Conservation (phyloP, 495 filamentous ascomycete genomes). For the Mycothermus thermophilus region DNA sequence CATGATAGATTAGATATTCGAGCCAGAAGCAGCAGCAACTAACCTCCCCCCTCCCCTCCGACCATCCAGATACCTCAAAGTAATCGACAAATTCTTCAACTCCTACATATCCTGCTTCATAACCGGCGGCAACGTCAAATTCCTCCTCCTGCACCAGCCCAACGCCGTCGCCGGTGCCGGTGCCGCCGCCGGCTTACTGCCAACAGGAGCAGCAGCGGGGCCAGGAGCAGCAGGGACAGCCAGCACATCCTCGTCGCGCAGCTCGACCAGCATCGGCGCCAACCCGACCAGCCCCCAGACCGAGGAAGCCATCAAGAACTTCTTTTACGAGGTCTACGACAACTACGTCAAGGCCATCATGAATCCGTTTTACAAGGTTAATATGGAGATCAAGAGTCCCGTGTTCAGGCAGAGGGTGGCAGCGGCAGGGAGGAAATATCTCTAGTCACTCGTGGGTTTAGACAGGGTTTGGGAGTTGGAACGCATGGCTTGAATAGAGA, state of each 20-base stretch:
- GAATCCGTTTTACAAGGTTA: slow-evolving; percentile 81
- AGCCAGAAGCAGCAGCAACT: too few species aligned
- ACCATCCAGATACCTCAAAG: slow-evolving; percentile 77
- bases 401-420: slow-evolving; percentile 70
- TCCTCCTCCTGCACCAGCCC: slow-evolving; percentile 79
- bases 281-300: slow-evolving; percentile 78
- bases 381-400: slow-evolving; percentile 70
- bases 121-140: slow-evolving; percentile 67
- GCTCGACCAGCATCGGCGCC: slow-evolving; percentile 54
- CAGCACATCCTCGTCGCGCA: too few species aligned
- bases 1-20: background rate
- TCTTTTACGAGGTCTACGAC: slow-evolving; percentile 90
- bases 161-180: slow-evolving; percentile 28
- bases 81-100: slow-evolving; percentile 84
- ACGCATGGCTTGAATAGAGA: too few species aligned
- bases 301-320: slow-evolving; percentile 85
- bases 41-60: too few species aligned
- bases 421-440: slow-evolving; percentile 84
- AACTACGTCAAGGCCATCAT: slow-evolving; percentile 92
- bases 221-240: too few species aligned
- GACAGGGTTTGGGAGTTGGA: too few species aligned
- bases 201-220: too few species aligned
- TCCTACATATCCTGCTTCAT: slow-evolving; percentile 86
- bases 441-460: slow-evolving; percentile 30
- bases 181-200: too few species aligned